Conservation (phyloP, 371 early-diverging fungal species). For the Mycotypha africana region DNA sequence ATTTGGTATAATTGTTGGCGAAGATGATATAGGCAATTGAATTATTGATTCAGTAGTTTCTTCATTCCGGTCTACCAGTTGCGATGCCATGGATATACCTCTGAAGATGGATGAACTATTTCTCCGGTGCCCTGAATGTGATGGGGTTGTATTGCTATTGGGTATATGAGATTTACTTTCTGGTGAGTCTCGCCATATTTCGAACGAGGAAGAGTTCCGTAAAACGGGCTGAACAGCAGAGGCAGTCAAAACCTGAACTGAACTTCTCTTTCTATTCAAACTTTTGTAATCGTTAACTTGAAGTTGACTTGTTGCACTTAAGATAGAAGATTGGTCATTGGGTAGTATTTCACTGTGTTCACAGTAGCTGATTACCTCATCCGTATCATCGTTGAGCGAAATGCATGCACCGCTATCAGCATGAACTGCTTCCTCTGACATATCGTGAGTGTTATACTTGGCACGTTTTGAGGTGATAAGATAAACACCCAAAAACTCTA, state of each 20-base stretch:
- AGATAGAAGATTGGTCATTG: conserved; percentile 1
- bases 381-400: conserved; percentile 12
- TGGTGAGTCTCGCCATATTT: conserved; percentile 14
- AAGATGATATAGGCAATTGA: conserved; percentile 13
- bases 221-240: too few relatives aligned
- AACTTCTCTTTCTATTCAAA: conserved; percentile 1
- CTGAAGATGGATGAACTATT: conserved; percentile 42
- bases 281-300: background rate
- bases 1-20: conserved; percentile 11
- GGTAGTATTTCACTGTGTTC: conserved; percentile 10
- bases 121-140: conserved; percentile 13
- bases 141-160: too few relatives aligned
- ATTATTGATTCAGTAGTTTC: conserved; percentile 20
- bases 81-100: conserved; percentile 44
- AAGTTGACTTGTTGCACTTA: background rate
- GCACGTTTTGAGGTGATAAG: conserved; percentile 59
- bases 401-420: conserved; percentile 20
- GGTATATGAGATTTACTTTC: too few relatives aligned
- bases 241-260: too few relatives aligned
- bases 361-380: conserved; percentile 11
- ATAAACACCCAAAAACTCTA: conserved; percentile 69
- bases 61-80: conserved; percentile 36
- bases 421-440: conserved; percentile 14
- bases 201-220: background rate
- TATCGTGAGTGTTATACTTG: conserved; percentile 6